phyloP scores from a whole-genome alignment of 306 rosid species.

The Pyrus pyrifolia region DNA sequence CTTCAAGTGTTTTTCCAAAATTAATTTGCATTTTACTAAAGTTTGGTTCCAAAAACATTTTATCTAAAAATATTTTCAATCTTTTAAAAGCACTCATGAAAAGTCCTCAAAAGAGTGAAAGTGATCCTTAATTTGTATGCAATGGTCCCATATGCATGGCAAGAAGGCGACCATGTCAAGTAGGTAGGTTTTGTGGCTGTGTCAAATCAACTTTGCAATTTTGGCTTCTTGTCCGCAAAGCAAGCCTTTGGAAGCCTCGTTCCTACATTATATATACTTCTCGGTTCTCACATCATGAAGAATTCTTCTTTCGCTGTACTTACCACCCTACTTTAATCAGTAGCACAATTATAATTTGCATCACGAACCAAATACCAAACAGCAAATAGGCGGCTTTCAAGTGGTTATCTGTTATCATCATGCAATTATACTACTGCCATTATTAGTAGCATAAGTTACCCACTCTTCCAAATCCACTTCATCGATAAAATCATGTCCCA shows the following conservation, averaged over 20 bases:
- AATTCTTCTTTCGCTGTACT: not conserved
- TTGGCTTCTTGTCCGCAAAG: slow-evolving; percentile 23
- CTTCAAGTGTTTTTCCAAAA: no score
- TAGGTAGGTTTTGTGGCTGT: no score
- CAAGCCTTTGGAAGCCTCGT: slow-evolving; percentile 40
- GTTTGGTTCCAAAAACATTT: no score
- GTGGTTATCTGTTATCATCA: not conserved
- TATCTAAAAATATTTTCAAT: fast-evolving
- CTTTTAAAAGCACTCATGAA: no score
- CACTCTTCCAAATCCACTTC: not conserved
- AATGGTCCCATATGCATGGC: no score
- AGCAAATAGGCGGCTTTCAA: slow-evolving; percentile 16
- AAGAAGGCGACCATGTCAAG: no score
- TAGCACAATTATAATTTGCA: slow-evolving; percentile 11
- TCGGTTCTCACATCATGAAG: not conserved
- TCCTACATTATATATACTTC: not conserved
- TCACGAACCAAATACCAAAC: slow-evolving; percentile 23
- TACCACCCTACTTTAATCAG: not conserved
- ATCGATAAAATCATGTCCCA: not conserved
- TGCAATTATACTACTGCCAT: not conserved
- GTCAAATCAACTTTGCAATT: no score
- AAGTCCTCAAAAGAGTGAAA: no score
- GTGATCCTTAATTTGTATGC: no score
- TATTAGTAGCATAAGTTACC: not conserved
- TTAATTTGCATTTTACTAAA: no score